A percentile compares a stretch with the other conserved stretches of the same genome.
Evolutionary conservation across 805 yeast species (phyloP).

Genomic region (Ogataea salicorniae): DNA sequence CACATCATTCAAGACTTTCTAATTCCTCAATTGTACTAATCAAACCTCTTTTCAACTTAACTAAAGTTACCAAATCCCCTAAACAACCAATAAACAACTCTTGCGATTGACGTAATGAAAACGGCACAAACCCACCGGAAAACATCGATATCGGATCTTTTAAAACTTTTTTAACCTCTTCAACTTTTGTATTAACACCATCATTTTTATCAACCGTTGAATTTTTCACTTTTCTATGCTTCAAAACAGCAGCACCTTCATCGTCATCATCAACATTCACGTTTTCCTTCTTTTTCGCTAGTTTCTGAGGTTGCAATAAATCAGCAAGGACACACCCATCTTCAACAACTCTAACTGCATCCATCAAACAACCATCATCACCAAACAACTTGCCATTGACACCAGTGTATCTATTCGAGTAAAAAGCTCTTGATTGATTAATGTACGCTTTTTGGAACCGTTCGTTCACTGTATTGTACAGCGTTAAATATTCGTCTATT

Average conservation of each 20-base stretch:
- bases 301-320: not conserved
- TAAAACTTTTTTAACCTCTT: not conserved
- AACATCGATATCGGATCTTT: conserved; percentile 22
- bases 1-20: not conserved
- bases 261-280: not conserved
- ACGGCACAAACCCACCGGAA: conserved; percentile 26
- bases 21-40: conserved; percentile 1
- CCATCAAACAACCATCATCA: too few species aligned
- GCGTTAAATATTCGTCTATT: too few species aligned
- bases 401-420: too few species aligned
- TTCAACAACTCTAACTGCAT: too few species aligned
- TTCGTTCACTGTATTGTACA: too few species aligned
- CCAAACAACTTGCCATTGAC: too few species aligned
- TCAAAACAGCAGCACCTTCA: not conserved
- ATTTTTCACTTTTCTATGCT: not conserved
- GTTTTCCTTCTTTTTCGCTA: conserved; percentile 1
- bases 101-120: conserved; percentile 17
- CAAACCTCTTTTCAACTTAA: conserved; percentile 7
- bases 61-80: conserved; percentile 9
- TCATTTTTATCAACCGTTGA: not conserved
- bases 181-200: not conserved
- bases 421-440: too few species aligned
- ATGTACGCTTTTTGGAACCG: too few species aligned
- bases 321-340: too few species aligned
- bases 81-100: conserved; percentile 7